Percentiles rank a stretch among this genome's conserved stretches.
Conservation (phyloP, 2,329 filamentous ascomycete species). For the Penicillium sp. region DNA sequence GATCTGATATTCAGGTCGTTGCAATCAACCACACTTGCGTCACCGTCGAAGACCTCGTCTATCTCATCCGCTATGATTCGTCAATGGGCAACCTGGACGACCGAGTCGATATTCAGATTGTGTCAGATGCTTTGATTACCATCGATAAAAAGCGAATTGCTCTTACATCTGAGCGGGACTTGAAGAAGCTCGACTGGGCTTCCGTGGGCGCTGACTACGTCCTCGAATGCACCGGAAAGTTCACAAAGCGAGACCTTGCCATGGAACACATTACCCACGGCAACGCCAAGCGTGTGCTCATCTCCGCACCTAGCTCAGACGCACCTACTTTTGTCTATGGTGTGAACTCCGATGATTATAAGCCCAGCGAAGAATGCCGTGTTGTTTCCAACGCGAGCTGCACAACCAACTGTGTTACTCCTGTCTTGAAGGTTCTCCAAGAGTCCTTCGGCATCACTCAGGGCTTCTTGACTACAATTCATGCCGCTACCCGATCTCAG, state of each 20-base stretch:
- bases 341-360: conserved; percentile 31
- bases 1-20: conserved; percentile 26
- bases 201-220: conserved; percentile 28
- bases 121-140: conserved; percentile 77
- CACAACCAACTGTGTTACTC: conserved; percentile 36
- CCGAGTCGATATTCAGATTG: conserved; percentile 86
- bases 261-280: conserved; percentile 75
- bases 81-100: conserved; percentile 86
- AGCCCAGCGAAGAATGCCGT: conserved; percentile 18
- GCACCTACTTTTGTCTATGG: conserved; percentile 62
- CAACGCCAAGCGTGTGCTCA: conserved; percentile 87
- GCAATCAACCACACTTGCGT: conserved; percentile 33
- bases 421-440: conserved; percentile 32
- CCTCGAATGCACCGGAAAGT: conserved; percentile 31
- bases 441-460: conserved; percentile 31
- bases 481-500: conserved; percentile 33
- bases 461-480: conserved; percentile 33
- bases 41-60: conserved; percentile 30
- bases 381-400: conserved; percentile 34
- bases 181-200: conserved; percentile 30
- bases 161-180: conserved; percentile 28
- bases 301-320: conserved; percentile 54
- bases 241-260: conserved; percentile 87
- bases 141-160: conserved; percentile 23
- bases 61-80: conserved; percentile 30